Base-by-base conservation (phyloP, 495 filamentous ascomycete genomes). In the Xylaria palmicola region DNA sequence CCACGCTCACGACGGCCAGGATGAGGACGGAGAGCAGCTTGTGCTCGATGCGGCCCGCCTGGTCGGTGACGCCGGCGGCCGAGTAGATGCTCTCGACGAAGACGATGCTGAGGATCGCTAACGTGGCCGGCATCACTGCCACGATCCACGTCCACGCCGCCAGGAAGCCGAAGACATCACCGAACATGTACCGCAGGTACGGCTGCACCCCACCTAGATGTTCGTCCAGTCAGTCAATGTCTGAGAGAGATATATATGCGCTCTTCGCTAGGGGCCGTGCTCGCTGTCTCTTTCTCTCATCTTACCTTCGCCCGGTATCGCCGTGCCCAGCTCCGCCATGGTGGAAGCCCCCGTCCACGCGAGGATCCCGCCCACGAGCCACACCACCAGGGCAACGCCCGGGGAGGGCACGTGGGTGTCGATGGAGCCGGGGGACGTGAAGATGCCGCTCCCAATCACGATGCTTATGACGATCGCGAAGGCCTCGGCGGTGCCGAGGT, bases 131-230 rank as follows among this genome's bases (percentile, higher is more conserved):
- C 79, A 82, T 85, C 12, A 83, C 77, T 13, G 79, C 81, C 1
- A 82, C 78, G 45, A 85, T 77, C 83, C 82, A 85, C 0, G 78
- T 82, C 83, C 83, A 86, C 0, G 81, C 81, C 0, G 78, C 77
- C 13, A 85, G 59, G 62, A 83, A 85, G 19, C 79, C 83, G 62
- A 81, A 75, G 0, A 79, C 64, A 50, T 85, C 82, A 1, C 83
- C 83, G 59, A 77, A 86, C 22, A 82, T 79, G 69, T 83, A 75
- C 55, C 76, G 75, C 4, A 86, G 75, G 59, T 80, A 85, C 1
- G 77, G 79, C 66, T 85, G 83, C 13, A 85, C 75, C 5, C 81
- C 83, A 7, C 80, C 77, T 78, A 50, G 30, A 27, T 29, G 59
- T 20, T 57, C 52, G 9, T 47, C 55, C 39, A 62, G 15, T 51